These are phyloP conservation scores for Botrytis cinerea DNA, from an alignment of 2,329 filamentous ascomycete genomes.

Conservation along the genomic window DNA sequence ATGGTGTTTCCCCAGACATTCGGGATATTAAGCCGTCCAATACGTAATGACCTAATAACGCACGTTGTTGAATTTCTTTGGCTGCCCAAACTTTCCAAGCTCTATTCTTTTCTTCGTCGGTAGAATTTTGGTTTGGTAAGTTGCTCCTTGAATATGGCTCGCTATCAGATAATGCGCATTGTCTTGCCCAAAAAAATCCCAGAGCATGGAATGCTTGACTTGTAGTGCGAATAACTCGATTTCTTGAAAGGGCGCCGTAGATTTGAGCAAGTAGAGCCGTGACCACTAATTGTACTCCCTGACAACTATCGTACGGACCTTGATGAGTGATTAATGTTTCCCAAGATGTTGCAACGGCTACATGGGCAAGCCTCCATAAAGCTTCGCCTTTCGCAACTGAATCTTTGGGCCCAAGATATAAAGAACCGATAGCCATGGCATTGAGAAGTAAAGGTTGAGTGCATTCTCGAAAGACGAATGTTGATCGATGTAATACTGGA, in stretches of 20 bases:
- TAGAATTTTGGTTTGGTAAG: conserved; percentile 42
- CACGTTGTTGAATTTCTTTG: conserved; percentile 48
- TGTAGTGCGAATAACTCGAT: conserved; percentile 46
- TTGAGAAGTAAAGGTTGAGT: conserved; percentile 48
- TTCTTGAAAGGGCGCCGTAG: conserved; percentile 48
- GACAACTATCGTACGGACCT: conserved; percentile 47
- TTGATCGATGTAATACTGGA: conserved; percentile 48
- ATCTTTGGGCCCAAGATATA: conserved; percentile 48
- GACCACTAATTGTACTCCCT: conserved; percentile 48
- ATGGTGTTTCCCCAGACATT: conserved; percentile 47
- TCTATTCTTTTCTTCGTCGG: conserved; percentile 43
- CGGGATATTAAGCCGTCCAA: conserved; percentile 49
- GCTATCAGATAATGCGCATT: conserved; percentile 48
- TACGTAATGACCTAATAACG: conserved; percentile 48
- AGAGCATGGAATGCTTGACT: conserved; percentile 49
- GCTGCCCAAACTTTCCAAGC: conserved; percentile 48
- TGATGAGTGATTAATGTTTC: conserved; percentile 47
- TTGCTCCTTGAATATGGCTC: conserved; percentile 41
- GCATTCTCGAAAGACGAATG: conserved; percentile 49
- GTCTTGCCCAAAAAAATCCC: conserved; percentile 49
- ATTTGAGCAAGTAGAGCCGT: conserved; percentile 48
- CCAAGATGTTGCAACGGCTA: conserved; percentile 50
- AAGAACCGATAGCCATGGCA: conserved; percentile 49
- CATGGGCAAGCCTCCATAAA: conserved; percentile 48
- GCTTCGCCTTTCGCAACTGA: conserved; percentile 48